Conservation (phyloP, 805 yeast genomes). For the Tetrapisispora namnaoensis region DNA sequence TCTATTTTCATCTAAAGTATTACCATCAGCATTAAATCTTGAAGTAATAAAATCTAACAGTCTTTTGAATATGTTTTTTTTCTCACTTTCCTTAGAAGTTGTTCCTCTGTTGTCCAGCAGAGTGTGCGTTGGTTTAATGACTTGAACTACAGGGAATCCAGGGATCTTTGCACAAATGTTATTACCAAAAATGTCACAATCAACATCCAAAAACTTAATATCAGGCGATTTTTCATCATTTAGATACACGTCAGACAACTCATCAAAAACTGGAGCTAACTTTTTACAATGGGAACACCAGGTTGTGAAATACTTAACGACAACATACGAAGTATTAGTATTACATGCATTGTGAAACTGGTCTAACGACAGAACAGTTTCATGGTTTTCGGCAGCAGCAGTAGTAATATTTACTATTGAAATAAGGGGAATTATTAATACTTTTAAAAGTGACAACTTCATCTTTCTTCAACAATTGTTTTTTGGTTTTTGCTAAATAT, state of each 20-base stretch:
- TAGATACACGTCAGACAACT: slow-evolving; percentile 34
- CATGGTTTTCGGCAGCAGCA: slow-evolving; percentile 5
- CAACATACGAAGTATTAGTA: slow-evolving; percentile 19
- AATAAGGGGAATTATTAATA: background rate
- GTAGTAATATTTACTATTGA: background rate
- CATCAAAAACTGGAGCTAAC: slow-evolving; percentile 45
- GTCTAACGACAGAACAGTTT: slow-evolving; percentile 15
- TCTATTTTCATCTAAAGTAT: slow-evolving; percentile 25
- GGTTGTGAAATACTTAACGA: slow-evolving; percentile 42
- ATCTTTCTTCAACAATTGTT: background rate
- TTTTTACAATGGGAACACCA: slow-evolving; percentile 67
- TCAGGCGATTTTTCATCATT: slow-evolving; percentile 10
- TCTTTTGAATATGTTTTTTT: slow-evolving; percentile 2
- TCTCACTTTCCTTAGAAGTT: background rate
- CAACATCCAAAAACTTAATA: slow-evolving; percentile 24
- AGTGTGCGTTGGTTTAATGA: slow-evolving; percentile 42
- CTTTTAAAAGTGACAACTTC: background rate
- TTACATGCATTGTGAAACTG: slow-evolving; percentile 24
- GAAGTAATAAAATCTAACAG: slow-evolving; percentile 1
- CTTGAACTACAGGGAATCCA: slow-evolving; percentile 57
- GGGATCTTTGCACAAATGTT: slow-evolving; percentile 27
- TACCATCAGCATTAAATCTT: slow-evolving; percentile 11
- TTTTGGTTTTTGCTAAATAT: too few relatives aligned
- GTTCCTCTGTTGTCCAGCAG: slow-evolving; percentile 1
- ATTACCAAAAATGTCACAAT: slow-evolving; percentile 27